Evolutionary conservation across 495 filamentous ascomycete genomes (phyloP), one percentile per base, ranked within the genome.

Genomic region (Diplogelasinospora grovesii): DNA sequence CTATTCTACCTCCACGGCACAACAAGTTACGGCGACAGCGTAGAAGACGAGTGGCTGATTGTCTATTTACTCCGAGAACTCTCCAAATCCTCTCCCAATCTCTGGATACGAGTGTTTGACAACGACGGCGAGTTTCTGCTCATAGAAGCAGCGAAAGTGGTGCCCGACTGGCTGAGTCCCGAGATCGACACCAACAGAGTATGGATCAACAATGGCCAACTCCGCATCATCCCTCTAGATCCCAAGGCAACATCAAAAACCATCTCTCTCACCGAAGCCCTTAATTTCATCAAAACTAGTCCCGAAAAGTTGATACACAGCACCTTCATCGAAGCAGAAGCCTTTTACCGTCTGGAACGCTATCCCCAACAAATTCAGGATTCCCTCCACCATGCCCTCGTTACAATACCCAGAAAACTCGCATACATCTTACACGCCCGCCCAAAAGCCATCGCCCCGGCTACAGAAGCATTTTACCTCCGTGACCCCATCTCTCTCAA

Each of bases 21-120:
- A 30, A 92, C 86, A 5, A 82, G 88, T 53, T 96, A 83, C 47
- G 89, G 89, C 5, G 92, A 98, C 61, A 88, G 86, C 3, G 79
- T 96, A 6, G 92, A 95, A 53, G 92, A 98, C 54, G 93, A 97
- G 66, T 98, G 92, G 92, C 75, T 96, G 2, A 79, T 96, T 37
- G 88, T 96, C 19, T 95, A 89, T 60, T 60, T 97, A 8, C 73
- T 98, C n/a, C 79, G 84, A 24, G 82, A 88, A 53, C 62, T 96
- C 43, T 89, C 80, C 53, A 82, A 70, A 50, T 61, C 75, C 39
- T 86, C 84, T 47, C 69, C 74, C 37, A 74, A 85, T 40, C 65
- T 89, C 6, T 97, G 90, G 92, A 72, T 89, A 27, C 76, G 81
- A 33, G 75, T 94, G 4, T 77, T 71, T 46, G 92, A 98, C 59